phyloP scores from a whole-genome alignment of 1,139 yeast species.

The Geotrichum klebahnii region DNA sequence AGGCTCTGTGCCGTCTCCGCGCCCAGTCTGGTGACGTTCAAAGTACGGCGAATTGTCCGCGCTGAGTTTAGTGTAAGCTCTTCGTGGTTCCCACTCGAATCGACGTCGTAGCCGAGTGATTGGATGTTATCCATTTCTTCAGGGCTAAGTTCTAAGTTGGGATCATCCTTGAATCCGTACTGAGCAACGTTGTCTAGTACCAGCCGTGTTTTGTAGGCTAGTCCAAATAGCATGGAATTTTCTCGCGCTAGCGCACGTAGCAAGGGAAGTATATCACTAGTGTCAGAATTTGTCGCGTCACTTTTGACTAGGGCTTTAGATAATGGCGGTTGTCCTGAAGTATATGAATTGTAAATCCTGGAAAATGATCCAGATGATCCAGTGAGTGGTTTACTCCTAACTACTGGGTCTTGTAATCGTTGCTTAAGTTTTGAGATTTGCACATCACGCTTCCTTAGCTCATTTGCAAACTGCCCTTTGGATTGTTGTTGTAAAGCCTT shows the following conservation, averaged over 20 bases:
- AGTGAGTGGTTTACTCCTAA: slow-evolving; percentile 23
- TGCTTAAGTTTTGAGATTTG: slow-evolving; percentile 28
- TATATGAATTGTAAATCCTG: slow-evolving; percentile 24
- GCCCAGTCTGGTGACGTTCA: slow-evolving; percentile 25
- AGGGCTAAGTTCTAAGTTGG: slow-evolving; percentile 16
- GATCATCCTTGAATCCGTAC: neutral
- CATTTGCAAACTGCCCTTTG: slow-evolving; percentile 30
- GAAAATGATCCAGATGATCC: slow-evolving; percentile 31
- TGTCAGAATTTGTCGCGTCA: neutral
- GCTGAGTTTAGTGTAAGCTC: slow-evolving; percentile 13
- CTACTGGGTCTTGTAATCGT: slow-evolving; percentile 4
- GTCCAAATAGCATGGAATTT: slow-evolving; percentile 20
- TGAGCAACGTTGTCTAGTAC: slow-evolving; percentile 20
- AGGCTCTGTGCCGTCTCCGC: slow-evolving; percentile 25
- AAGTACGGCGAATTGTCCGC: slow-evolving; percentile 22
- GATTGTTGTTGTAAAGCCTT: slow-evolving; percentile 24
- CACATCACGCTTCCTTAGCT: slow-evolving; percentile 32
- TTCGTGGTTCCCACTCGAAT: neutral
- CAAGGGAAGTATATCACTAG: slow-evolving; percentile 3
- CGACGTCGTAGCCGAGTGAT: slow-evolving; percentile 16
- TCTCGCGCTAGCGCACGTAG: slow-evolving; percentile 19
- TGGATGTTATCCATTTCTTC: slow-evolving; percentile 18
- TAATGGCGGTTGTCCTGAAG: slow-evolving; percentile 10
- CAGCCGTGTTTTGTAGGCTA: slow-evolving; percentile 28
- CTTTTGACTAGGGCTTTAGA: neutral